Conservation (phyloP, 108 stramenopile species). For the Aureococcus anophagefferens region DNA sequence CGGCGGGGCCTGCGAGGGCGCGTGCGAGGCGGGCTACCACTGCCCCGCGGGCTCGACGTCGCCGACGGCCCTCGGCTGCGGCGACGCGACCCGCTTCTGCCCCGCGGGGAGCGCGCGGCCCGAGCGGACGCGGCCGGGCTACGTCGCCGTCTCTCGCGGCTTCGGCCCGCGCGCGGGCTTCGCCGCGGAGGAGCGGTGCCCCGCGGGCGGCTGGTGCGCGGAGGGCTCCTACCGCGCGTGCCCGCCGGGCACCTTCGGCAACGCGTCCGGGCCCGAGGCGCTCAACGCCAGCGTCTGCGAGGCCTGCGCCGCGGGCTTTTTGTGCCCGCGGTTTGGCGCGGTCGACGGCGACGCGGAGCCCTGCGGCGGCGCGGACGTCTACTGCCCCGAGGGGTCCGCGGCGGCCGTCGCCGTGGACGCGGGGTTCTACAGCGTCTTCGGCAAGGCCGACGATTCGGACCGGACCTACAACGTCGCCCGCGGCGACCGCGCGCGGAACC, state of each 20-base stretch:
- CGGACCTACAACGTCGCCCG: too few species aligned
- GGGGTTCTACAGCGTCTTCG: neutral
- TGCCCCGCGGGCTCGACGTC: too few species aligned
- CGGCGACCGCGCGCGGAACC: too few species aligned
- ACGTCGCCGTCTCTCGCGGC: neutral
- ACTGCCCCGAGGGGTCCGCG: neutral
- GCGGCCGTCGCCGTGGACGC: neutral
- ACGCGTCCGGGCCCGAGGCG: neutral
- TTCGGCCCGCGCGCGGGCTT: neutral
- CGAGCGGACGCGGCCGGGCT: neutral
- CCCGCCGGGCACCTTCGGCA: neutral
- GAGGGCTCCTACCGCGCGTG: neutral
- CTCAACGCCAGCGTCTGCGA: neutral
- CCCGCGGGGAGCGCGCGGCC: neutral
- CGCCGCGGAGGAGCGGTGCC: neutral
- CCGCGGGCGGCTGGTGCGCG: neutral
- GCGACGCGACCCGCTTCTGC: neutral
- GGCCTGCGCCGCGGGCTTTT: neutral
- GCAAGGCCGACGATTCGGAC: neutral
- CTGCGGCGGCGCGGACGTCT: neutral
- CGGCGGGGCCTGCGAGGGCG: neutral
- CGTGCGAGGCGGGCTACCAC: neutral
- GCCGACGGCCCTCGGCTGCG: too few species aligned
- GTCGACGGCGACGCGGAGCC: neutral
- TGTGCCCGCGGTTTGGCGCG: neutral